These are phyloP conservation scores for Xerocomus potaroensis DNA, from an alignment of 768 basidiomycete genomes.

Conservation along the genomic window DNA sequence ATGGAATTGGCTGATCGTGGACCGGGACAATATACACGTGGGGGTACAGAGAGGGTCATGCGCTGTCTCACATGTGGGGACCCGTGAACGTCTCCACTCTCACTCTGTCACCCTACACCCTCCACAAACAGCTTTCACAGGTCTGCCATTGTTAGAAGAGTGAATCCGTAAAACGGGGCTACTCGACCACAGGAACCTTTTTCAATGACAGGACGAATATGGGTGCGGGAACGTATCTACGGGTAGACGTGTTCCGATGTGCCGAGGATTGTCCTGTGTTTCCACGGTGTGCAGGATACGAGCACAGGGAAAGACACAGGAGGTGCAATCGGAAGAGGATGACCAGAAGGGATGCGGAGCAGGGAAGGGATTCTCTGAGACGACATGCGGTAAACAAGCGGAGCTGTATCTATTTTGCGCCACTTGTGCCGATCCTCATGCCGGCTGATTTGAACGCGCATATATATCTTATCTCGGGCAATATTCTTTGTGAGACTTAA, in stretches of 20 bases:
- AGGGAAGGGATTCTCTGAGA: conserved; percentile 18
- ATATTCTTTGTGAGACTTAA: too few relatives aligned
- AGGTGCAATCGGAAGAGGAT: too few relatives aligned
- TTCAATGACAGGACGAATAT: conserved; percentile 19
- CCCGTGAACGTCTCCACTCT: neutral
- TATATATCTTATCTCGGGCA: conserved; percentile 23
- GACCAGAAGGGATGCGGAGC: conserved; percentile 11
- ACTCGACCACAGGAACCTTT: conserved; percentile 16
- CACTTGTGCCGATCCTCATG: conserved; percentile 7
- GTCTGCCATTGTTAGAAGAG: conserved; percentile 2
- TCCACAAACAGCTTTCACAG: conserved; percentile 7
- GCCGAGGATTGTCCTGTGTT: conserved; percentile 6
- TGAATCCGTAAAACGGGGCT: conserved; percentile 8
- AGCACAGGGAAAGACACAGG: too few relatives aligned
- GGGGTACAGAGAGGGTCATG: conserved; percentile 3
- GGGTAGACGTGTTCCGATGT: neutral
- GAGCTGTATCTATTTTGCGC: conserved; percentile 14
- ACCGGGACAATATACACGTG: neutral
- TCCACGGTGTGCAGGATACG: conserved; percentile 11
- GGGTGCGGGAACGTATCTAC: conserved; percentile 5
- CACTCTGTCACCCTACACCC: conserved; percentile 15
- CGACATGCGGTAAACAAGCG: conserved; percentile 4
- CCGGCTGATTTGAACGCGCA: neutral
- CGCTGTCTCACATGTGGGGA: neutral
- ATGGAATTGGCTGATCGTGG: conserved; percentile 16